phyloP scores from a whole-genome alignment of 2,329 filamentous ascomycete genomes.

The Aspergillus alliaceus region DNA sequence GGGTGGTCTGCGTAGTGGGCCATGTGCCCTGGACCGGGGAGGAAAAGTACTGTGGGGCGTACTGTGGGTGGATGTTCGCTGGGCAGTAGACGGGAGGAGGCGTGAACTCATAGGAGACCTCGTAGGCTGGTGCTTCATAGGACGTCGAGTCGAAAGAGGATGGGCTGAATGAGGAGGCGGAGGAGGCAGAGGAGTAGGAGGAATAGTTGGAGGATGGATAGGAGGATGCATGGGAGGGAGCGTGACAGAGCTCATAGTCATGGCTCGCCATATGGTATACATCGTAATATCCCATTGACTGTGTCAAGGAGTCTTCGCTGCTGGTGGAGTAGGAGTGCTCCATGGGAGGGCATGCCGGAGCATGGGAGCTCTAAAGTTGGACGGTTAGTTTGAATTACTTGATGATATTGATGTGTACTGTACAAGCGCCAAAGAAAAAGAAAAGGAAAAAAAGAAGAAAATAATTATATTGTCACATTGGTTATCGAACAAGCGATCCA shows the following conservation, averaged over 20 bases:
- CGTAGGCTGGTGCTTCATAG: slow-evolving; percentile 7
- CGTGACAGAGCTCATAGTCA: slow-evolving; percentile 11
- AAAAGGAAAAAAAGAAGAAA: too few species aligned
- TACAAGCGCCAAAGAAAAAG: background rate
- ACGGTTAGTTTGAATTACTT: background rate
- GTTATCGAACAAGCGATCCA: background rate
- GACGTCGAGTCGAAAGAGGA: slow-evolving; percentile 6
- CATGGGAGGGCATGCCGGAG: slow-evolving; percentile 21
- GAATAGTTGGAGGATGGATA: slow-evolving; percentile 5
- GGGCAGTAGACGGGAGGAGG: background rate
- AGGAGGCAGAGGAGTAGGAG: background rate
- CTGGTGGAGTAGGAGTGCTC: slow-evolving; percentile 22
- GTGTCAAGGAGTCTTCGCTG: slow-evolving; percentile 20
- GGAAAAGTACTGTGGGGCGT: slow-evolving; percentile 1
- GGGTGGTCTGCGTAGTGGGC: background rate
- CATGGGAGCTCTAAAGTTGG: slow-evolving; percentile 11
- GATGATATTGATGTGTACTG: background rate
- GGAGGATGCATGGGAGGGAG: slow-evolving; percentile 1
- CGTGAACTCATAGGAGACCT: slow-evolving; percentile 4
- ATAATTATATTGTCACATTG: background rate
- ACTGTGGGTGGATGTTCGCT: background rate
- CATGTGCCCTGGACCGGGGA: slow-evolving; percentile 11
- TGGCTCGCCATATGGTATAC: slow-evolving; percentile 12
- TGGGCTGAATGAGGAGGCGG: background rate
- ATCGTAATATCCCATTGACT: slow-evolving; percentile 16